Evolutionary conservation across 2,329 filamentous ascomycete species (phyloP).

Genomic region (Magnaporthiopsis rhizophila): DNA sequence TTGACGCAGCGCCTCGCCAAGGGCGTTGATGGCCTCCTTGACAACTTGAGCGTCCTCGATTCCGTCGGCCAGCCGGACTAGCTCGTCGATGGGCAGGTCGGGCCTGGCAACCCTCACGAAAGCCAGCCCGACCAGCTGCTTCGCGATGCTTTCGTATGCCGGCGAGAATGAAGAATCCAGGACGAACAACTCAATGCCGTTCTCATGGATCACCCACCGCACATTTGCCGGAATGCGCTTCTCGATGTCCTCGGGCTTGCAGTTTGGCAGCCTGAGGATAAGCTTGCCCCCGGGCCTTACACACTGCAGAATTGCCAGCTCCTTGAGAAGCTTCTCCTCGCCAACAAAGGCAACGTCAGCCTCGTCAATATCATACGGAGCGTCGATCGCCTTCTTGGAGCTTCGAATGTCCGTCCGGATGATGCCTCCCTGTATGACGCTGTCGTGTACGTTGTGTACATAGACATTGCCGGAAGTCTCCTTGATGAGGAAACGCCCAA

Average conservation of each 20-base stretch:
- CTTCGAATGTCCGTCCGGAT: slow-evolving; percentile 79
- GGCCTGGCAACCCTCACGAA: slow-evolving; percentile 74
- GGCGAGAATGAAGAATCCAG: slow-evolving; percentile 64
- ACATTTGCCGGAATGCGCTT: slow-evolving; percentile 69
- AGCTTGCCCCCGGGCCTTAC: slow-evolving; percentile 65
- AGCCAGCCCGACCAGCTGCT: slow-evolving; percentile 67
- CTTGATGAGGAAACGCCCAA: slow-evolving; percentile 58
- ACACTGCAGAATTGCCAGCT: slow-evolving; percentile 64
- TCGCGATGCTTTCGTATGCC: slow-evolving; percentile 56
- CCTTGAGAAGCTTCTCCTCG: slow-evolving; percentile 69
- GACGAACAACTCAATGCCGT: slow-evolving; percentile 63
- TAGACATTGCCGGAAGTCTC: slow-evolving; percentile 58
- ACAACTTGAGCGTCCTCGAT: slow-evolving; percentile 43
- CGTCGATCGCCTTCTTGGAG: slow-evolving; percentile 75
- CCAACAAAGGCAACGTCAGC: slow-evolving; percentile 76
- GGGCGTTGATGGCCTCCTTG: slow-evolving; percentile 53
- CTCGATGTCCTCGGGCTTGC: slow-evolving; percentile 84
- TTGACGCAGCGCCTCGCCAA: slow-evolving; percentile 63
- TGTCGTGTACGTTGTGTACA: slow-evolving; percentile 55
- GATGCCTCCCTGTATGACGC: slow-evolving; percentile 65
- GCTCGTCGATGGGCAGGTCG: slow-evolving; percentile 50
- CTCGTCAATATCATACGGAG: slow-evolving; percentile 70
- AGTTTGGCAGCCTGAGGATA: slow-evolving; percentile 66
- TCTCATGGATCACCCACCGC: slow-evolving; percentile 63
- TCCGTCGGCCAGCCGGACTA: slow-evolving; percentile 55